These are phyloP conservation scores for Stagonosporopsis rhizophila DNA, from an alignment of 2,329 filamentous ascomycete species.

Conservation along the genomic window DNA sequence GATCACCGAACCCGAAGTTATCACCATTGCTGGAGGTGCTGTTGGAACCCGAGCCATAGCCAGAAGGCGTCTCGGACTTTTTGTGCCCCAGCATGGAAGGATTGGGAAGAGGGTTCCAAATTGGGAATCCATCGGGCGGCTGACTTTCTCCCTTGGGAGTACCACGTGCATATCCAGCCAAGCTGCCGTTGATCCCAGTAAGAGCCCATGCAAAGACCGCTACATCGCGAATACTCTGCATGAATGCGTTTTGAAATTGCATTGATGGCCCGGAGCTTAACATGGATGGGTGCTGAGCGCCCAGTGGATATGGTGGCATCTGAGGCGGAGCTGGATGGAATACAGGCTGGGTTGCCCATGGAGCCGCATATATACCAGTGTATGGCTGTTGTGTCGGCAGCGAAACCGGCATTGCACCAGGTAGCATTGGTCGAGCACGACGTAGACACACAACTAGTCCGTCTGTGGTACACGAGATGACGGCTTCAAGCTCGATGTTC, in stretches of 20 bases:
- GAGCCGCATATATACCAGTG: slow-evolving; percentile 75
- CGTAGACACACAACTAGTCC: slow-evolving; percentile 83
- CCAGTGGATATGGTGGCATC: slow-evolving; percentile 43
- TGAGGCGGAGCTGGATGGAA: slow-evolving; percentile 52
- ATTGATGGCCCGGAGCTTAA: slow-evolving; percentile 58
- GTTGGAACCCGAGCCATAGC: slow-evolving; percentile 43
- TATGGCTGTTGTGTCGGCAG: slow-evolving; percentile 33
- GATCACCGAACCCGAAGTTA: slow-evolving; percentile 46
- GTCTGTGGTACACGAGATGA: slow-evolving; percentile 91
- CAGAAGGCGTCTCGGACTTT: slow-evolving; percentile 41
- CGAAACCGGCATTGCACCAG: slow-evolving; percentile 44
- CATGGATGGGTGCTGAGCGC: slow-evolving; percentile 49
- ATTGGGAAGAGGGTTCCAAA: slow-evolving; percentile 58
- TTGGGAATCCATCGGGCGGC: slow-evolving; percentile 65
- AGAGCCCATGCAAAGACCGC: slow-evolving; percentile 89
- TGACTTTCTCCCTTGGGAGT: slow-evolving; percentile 68
- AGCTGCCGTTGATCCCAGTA: slow-evolving; percentile 78
- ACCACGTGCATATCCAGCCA: slow-evolving; percentile 70
- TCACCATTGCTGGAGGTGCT: slow-evolving; percentile 43
- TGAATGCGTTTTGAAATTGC: slow-evolving; percentile 64
- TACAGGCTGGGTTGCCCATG: slow-evolving; percentile 76
- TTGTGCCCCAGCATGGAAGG: slow-evolving; percentile 27
- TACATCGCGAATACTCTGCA: slow-evolving; percentile 82
- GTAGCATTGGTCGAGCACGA: slow-evolving; percentile 74
- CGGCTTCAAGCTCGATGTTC: slow-evolving; percentile 79